A percentile compares a stretch with the other conserved stretches of the same genome.
Evolutionary conservation across 2,329 filamentous ascomycete species (phyloP).

Genomic region (Zalaria sp.): DNA sequence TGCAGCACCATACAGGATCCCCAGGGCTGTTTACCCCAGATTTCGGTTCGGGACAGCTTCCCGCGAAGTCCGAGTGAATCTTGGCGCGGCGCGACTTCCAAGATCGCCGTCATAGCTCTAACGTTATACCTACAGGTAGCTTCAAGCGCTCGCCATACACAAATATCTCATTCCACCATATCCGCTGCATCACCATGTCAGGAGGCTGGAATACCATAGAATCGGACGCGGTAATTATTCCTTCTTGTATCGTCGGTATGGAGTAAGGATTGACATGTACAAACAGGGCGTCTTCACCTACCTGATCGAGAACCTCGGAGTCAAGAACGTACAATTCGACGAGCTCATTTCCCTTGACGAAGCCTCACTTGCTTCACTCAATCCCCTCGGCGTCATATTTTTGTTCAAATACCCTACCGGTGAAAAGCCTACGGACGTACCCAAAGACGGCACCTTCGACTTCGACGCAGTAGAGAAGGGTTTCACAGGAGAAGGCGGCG

Average conservation of each 20-base stretch:
- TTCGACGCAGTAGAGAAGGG: conserved; percentile 47
- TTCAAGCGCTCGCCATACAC: too few relatives aligned
- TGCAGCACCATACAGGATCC: too few relatives aligned
- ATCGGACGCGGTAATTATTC: conserved; percentile 70
- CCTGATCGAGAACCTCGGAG: conserved; percentile 81
- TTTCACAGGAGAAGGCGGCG: conserved; percentile 23
- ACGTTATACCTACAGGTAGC: too few relatives aligned
- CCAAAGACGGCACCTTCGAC: conserved; percentile 74
- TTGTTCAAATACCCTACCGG: conserved; percentile 92
- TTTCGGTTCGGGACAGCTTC: too few relatives aligned
- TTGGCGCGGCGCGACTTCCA: too few relatives aligned
- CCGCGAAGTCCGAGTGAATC: too few relatives aligned
- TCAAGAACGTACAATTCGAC: conserved; percentile 90
- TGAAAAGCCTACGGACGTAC: conserved; percentile 47
- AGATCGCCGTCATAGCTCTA: too few relatives aligned
- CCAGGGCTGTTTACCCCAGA: too few relatives aligned
- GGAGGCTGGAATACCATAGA: conserved; percentile 97
- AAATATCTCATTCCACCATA: too few relatives aligned
- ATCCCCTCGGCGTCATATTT: conserved; percentile 68
- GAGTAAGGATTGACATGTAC: background rate
- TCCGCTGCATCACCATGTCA: conserved; percentile 11
- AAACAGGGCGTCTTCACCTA: conserved; percentile 86
- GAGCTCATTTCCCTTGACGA: conserved; percentile 84
- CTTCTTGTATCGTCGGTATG: background rate
- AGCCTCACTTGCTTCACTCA: conserved; percentile 51